Percentiles rank a stretch among this genome's conserved stretches.
Conservation (phyloP, 257 asterid species). For the Solanum ossicruentum region DNA sequence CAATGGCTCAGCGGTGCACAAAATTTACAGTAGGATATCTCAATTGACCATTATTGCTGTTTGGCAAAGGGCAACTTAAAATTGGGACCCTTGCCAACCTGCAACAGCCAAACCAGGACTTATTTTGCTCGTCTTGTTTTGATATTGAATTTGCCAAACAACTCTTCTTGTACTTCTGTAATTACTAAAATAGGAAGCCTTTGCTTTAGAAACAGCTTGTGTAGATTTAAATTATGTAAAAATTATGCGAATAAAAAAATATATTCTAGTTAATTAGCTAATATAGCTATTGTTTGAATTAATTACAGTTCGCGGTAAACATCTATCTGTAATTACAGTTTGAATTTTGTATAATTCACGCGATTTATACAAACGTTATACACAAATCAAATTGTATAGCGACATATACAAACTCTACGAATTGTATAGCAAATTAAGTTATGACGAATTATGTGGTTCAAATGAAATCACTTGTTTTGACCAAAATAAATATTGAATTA, state of each 20-base stretch:
- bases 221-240: not conserved
- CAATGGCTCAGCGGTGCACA: not conserved
- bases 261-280: no score
- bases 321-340: no score
- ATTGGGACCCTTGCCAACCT: not conserved
- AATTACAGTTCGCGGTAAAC: no score
- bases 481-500: no score
- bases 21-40: not conserved
- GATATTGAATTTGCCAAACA: not conserved
- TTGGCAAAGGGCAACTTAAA: not conserved
- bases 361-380: no score
- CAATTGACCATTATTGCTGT: not conserved
- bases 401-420: no score
- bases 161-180: not conserved
- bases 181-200: not conserved
- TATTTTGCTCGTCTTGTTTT: not conserved
- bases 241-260: not conserved
- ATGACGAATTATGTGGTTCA: no score
- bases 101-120: not conserved
- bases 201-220: not conserved
- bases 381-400: no score
- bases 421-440: no score
- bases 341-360: no score
- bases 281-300: no score
- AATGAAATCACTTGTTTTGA: no score